Base-by-base conservation (phyloP, 2,329 filamentous ascomycete genomes). In the Fusarium nodosum region DNA sequence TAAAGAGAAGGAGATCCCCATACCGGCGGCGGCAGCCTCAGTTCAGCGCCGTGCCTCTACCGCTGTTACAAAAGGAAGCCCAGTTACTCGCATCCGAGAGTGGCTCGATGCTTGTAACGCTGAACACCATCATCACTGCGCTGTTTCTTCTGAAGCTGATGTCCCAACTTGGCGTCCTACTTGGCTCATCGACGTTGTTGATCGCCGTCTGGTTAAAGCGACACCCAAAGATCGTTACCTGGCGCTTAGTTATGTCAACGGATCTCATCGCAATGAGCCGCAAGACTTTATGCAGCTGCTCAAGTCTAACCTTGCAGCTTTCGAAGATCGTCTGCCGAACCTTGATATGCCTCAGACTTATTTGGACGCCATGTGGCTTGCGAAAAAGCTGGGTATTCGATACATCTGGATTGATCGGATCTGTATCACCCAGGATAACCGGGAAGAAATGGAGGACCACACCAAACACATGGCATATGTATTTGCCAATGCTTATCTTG, bases 161-260 rank as follows among this genome's bases (percentile, higher is more conserved):
- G 50, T 69, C 47, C 55, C 72, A 22, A 81, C 79, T 31, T 83
- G 80, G 76, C 77, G 78, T 28, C 82, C 82, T 7, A 66, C 75
- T 28, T 82, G 79, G 75, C 79, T 83, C 48, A 77, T 83, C 59
- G 81, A 83, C 61, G 77, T 78, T 15, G 77, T 80, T 33, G 79
- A 82, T 44, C 76, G 77, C 9, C 73, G 78, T 46, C 73, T 83
- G 24, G 81, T 83, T 8, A 77, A 75, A 18, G 75, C 80, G 16
- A 76, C 77, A n/a, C 76, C 79, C 4, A 72, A 73, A 12, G 81
- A 83, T 47, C 74, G 80, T 34, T 84, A 84, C 51, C 69, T 82
- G 6, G 80, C 82, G n/a, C 76, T 84, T 26, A 84, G 82, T 74
- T 84, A 84, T 66, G 81, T 84, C 34, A 82, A 80, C 76, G 80